phyloP scores from a whole-genome alignment of 2,329 filamentous ascomycete species.

The Mollisia scopiformis region DNA sequence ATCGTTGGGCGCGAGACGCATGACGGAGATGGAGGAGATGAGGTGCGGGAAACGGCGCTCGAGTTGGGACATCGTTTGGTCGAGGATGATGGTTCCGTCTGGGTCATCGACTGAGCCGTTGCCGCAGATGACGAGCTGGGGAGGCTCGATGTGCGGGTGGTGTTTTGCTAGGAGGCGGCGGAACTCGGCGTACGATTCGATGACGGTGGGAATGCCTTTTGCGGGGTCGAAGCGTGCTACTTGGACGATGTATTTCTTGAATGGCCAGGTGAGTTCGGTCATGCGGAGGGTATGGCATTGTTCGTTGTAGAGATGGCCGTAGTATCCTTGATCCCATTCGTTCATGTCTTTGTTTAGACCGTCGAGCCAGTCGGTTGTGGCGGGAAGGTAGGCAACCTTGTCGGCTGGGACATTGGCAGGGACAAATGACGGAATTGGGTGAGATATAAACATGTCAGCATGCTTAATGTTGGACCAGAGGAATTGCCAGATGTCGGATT shows the following conservation, averaged over 20 bases:
- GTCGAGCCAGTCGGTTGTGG: conserved; percentile 83
- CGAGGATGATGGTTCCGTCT: conserved; percentile 72
- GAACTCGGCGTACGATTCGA: conserved; percentile 76
- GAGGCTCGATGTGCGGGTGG: conserved; percentile 51
- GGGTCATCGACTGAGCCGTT: conserved; percentile 83
- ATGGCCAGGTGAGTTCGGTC: conserved; percentile 61
- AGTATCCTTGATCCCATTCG: conserved; percentile 72
- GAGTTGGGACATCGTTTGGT: conserved; percentile 70
- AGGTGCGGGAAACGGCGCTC: conserved; percentile 64
- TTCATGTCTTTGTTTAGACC: conserved; percentile 77
- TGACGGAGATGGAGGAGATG: conserved; percentile 69
- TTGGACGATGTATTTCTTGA: conserved; percentile 75
- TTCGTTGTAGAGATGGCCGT: conserved; percentile 72
- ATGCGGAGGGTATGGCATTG: conserved; percentile 62
- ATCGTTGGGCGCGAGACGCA: conserved; percentile 77
- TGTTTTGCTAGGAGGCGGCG: conserved; percentile 60
- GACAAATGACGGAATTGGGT: conserved; percentile 77
- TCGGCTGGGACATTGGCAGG: conserved; percentile 66
- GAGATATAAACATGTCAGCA: conserved; percentile 80
- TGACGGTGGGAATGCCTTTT: conserved; percentile 79
- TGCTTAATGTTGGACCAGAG: conserved; percentile 72
- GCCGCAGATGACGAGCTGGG: conserved; percentile 79
- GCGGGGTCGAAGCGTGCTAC: conserved; percentile 83
- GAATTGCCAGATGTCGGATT: conserved; percentile 75
- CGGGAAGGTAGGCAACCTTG: conserved; percentile 76